Evolutionary conservation across 257 asterid species (phyloP), one percentile per base, ranked within the genome.

Genomic region (Cordia subcordata): DNA sequence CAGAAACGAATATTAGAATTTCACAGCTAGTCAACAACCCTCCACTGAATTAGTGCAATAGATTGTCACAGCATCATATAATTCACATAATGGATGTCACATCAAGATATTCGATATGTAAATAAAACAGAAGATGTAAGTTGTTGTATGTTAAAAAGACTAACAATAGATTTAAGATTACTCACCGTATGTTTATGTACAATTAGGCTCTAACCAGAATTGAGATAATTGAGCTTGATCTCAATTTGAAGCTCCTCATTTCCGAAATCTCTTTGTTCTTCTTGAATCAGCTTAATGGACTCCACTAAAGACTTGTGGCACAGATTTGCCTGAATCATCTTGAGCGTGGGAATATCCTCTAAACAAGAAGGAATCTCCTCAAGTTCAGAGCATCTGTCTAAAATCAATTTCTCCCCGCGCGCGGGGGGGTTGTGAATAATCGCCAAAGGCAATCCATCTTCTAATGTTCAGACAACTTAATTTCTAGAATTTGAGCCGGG

Each of bases 311-410:
- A 46, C 5, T 0, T 17, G 9, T 0, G 0, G 17, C 55, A 60
- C 1, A 8, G 10, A 8, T 27, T 27, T 33, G 46, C 32, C 46
- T 45, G 22, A 27, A 60, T 60, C 15, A 10, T 13, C 39, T n/a
- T 21, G 1, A 62, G 38, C 51, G 58, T 62, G 13, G 37, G 11
- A 21, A 53, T 33, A 50, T 50, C 33, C 0, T 17, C 58, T n/a
- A 62, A 62, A 17, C 18, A 49, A 18, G 33, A 0, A 10, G 67
- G 67, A 37, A 62, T 62, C 27, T 54, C 47, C 10, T 42, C 15
- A 9, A 64, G 23, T 9, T 0, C 4, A 2, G 0, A 0, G 22
- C 60, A 63, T 0, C 14, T 5, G 11, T 15, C 8, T 11, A 62
- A 8, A 3, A 50, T 21, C 39, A 62, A 3, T 0, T 11, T 12